Evolutionary conservation across 2,329 filamentous ascomycete genomes (phyloP), one percentile per base, ranked within the genome.

Genomic region (Talaromyces piceae): DNA sequence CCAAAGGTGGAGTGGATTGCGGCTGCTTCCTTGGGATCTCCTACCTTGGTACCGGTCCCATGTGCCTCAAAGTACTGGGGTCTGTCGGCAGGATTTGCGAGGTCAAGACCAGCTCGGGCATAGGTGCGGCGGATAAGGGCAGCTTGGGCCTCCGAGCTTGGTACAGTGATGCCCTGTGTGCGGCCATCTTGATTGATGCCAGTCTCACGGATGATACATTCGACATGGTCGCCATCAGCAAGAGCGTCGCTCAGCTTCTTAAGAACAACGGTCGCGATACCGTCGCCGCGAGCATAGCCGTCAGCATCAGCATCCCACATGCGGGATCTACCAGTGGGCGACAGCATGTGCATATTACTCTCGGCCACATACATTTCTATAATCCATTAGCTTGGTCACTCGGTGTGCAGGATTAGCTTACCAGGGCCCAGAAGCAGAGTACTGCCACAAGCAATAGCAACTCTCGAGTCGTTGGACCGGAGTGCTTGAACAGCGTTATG

Each of bases 241-340:
- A 81, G 47, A 0, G 80, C 80, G 1, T 69, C 59, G 3, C 58
- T 61, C 0, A 81, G 58, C 1, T 59, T 65, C 59, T 82, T 82
- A 0, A 83, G 53, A 0, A 81, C 61, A 0, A 82, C 54, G 0
- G 67, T 62, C 0, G 70, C 70, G 12, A 78, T 61, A 2, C 77
- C 77, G 46, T 82, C 79, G 5, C 74, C 76, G 1, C 77, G 69
- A 23, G 68, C 76, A 61, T 71, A 78, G 4, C 77, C 77, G 54
- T 77, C 62, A 0, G 73, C 77, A 1, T 56, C 58, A 1, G 56
- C 63, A 55, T 75, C 72, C 65, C 69, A 76, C 66, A 72, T 77
- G 46, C 72, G 74, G 11, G 74, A 80, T 33, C 74, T 70, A 1
- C 78, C 77, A 0, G 72, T 71, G 26, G 78, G 72, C 1, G 77